Evolutionary conservation across 495 filamentous ascomycete genomes (phyloP).

Genomic region (Lepraria neglecta): DNA sequence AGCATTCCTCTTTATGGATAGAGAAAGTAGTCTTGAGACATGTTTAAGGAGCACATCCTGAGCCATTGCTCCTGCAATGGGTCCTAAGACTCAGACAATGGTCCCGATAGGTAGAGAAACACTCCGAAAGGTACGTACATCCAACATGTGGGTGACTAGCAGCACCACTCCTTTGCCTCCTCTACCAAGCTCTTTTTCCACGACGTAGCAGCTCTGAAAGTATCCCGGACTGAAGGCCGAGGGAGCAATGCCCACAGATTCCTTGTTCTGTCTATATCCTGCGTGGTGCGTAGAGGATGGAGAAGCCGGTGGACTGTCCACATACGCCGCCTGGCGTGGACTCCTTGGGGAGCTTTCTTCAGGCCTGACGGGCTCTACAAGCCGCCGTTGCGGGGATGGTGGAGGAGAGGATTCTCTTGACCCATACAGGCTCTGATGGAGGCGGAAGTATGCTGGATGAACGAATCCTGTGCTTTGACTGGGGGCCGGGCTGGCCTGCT

Average conservation of each 20-base stretch:
- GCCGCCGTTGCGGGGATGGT: constrained; percentile 47
- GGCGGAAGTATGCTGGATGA: constrained; percentile 87
- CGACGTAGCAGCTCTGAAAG: constrained; percentile 85
- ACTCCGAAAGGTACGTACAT: constrained; percentile 34
- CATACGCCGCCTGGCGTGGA: constrained; percentile 41
- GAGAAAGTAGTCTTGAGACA: too few species aligned
- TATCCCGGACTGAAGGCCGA: constrained; percentile 86
- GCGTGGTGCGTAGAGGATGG: constrained; percentile 42
- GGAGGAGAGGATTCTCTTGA: constrained; percentile 44
- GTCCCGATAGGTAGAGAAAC: too few species aligned
- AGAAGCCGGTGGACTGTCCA: constrained; percentile 41
- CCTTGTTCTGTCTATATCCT: too few species aligned
- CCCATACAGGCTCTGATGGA: constrained; percentile 56
- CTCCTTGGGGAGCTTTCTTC: constrained; percentile 33
- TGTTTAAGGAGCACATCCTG: too few species aligned
- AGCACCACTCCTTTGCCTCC: constrained; percentile 94
- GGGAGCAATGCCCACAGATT: constrained; percentile 55
- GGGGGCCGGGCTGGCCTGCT: constrained; percentile 32
- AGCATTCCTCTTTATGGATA: too few species aligned
- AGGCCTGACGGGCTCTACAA: constrained; percentile 44
- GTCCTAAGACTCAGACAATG: too few species aligned
- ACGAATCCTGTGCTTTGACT: constrained; percentile 61
- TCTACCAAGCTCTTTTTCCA: constrained; percentile 75
- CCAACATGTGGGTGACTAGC: constrained; percentile 82
- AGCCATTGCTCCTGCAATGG: too few species aligned